Conservation (phyloP, 768 basidiomycete species). For the Tulasnella sp. region DNA sequence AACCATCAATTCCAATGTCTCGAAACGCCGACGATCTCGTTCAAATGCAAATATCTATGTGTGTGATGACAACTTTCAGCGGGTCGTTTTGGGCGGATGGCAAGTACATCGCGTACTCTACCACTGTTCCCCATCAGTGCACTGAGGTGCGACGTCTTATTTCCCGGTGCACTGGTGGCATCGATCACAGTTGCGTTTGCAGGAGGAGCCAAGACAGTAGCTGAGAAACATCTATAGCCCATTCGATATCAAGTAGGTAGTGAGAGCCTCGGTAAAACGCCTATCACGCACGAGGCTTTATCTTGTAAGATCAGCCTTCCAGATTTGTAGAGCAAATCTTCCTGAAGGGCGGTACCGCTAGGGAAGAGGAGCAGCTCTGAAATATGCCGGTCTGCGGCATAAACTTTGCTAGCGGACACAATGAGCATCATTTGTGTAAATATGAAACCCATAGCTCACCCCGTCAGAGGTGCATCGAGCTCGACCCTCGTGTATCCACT, state of each 20-base stretch:
- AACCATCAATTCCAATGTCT: conserved; percentile 77
- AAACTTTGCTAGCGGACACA: conserved; percentile 39
- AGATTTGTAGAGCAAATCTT: conserved; percentile 55
- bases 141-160: conserved; percentile 91
- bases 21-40: conserved; percentile 67
- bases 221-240: conserved; percentile 63
- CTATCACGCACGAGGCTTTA: conserved; percentile 57
- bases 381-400: conserved; percentile 68
- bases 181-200: conserved; percentile 59
- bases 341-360: conserved; percentile 50
- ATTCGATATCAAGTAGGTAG: not conserved
- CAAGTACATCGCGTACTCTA: conserved; percentile 45
- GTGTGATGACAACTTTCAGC: too few relatives aligned
- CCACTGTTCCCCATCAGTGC: conserved; percentile 77
- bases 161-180: conserved; percentile 93
- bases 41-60: conserved; percentile 72
- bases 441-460: not conserved
- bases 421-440: too few relatives aligned
- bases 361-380: conserved; percentile 71
- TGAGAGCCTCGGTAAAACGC: not conserved
- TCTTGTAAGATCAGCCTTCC: conserved; percentile 91
- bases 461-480: not conserved
- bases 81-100: too few relatives aligned
- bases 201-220: conserved; percentile 71
- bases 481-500: conserved; percentile 37